Evolutionary conservation across 306 rosid species (phyloP), one percentile per base, ranked within the genome.

Genomic region (Acmispon strigosus): DNA sequence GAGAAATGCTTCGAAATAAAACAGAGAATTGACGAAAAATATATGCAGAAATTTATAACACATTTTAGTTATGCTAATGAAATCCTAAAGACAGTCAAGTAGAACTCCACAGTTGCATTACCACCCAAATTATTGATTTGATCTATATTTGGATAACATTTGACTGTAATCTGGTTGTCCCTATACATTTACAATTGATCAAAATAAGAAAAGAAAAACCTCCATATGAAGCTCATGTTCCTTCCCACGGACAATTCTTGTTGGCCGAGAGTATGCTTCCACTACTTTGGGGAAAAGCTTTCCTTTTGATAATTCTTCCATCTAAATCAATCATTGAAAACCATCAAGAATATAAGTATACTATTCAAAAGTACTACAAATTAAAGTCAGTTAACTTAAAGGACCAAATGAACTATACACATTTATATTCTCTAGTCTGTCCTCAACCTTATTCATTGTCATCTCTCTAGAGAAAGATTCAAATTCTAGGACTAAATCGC

Each of bases 211-310:
- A 70, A 45, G 32, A 5, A 6, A 37, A 82, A 90, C 98, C 97
- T 88, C 84, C 16, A 15, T 24, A 59, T 84, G 51, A 74, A 80
- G 54, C 67, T 81, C 84, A 50, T 76, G 75, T 24, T 90, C 89
- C 84, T 90, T 93, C 63, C 97, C 98, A 11, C 93, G 92, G 39
- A 88, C 96, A 80, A 93, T 93, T 88, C 98, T 88, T 12, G 97
- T 88, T 5, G 97, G 98, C 27, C 97, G 82, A 56, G 97, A 89
- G 88, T 90, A 93, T 62, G 97, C 97, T 84, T 93, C 98, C 59
- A 90, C 85, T 24, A 93, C 87, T 78, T 84, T 93, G 20, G 90
- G 84, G 59, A 90, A 84, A 79, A 87, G 87, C 59, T 66, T 14
- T 44, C 90, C 89, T 65, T 83, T 88, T 16, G 86, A 84, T 80